Evolutionary conservation across 306 rosid species (phyloP).

Genomic region (Gastrolobium villosum): DNA sequence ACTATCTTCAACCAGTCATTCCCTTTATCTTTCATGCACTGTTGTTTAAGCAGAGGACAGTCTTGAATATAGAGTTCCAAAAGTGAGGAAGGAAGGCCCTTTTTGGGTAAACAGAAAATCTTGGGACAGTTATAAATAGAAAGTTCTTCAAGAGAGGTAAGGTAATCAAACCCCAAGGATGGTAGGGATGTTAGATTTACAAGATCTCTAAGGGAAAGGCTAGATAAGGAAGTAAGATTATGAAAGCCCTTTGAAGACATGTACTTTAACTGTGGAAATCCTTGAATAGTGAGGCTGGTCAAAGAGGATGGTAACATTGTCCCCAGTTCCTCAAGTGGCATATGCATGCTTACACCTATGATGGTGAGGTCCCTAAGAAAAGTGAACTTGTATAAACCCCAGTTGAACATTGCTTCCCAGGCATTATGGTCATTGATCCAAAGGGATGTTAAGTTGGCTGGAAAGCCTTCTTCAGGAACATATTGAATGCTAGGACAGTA

Average conservation of each 20-base stretch:
- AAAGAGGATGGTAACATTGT: slow-evolving; percentile 33
- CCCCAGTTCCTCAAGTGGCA: background rate
- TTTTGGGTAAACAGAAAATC: slow-evolving; percentile 8
- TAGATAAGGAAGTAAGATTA: slow-evolving; percentile 24
- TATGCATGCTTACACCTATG: background rate
- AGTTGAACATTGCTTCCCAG: slow-evolving; percentile 9
- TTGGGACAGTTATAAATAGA: background rate
- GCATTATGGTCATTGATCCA: background rate
- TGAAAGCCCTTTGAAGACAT: slow-evolving; percentile 18
- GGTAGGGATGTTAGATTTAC: slow-evolving; percentile 32
- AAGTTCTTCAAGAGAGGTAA: slow-evolving; percentile 40
- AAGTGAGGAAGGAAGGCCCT: slow-evolving; percentile 46
- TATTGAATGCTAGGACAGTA: background rate
- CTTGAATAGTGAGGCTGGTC: background rate
- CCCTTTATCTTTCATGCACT: slow-evolving; percentile 19
- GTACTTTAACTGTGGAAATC: background rate
- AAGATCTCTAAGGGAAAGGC: background rate
- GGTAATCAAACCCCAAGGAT: slow-evolving; percentile 32
- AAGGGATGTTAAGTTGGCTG: slow-evolving; percentile 40
- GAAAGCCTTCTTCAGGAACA: slow-evolving; percentile 31
- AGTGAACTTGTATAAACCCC: slow-evolving; percentile 35
- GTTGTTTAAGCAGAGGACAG: slow-evolving; percentile 36
- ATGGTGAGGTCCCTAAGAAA: slow-evolving; percentile 8
- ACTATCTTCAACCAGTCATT: slow-evolving; percentile 42
- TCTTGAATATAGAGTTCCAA: background rate